Evolutionary conservation across 306 rosid species (phyloP).

Genomic region (Prinsepia uniflora): DNA sequence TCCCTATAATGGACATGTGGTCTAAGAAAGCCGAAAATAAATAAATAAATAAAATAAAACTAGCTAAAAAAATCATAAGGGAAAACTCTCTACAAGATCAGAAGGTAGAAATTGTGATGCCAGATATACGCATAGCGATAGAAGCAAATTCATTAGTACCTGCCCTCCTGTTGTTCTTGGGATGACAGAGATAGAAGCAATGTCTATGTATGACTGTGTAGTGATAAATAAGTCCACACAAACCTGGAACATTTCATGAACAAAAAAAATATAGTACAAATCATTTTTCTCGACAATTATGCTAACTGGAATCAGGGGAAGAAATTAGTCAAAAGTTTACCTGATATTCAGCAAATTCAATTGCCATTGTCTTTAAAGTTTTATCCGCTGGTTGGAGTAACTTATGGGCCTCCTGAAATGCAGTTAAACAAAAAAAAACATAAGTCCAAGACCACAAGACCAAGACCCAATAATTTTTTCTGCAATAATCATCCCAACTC

Average conservation of each 20-base stretch:
- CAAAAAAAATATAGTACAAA: slow-evolving; percentile 16
- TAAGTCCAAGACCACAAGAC: background rate
- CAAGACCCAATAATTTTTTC: background rate
- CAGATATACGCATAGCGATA: background rate
- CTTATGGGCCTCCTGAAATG: slow-evolving; percentile 83
- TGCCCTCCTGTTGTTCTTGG: slow-evolving; percentile 97
- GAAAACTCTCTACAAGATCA: background rate
- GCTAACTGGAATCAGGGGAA: slow-evolving; percentile 18
- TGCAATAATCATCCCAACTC: background rate
- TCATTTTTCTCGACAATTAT: slow-evolving; percentile 14
- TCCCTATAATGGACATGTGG: background rate
- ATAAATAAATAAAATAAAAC: background rate
- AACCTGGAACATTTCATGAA: slow-evolving; percentile 56
- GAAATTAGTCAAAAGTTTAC: slow-evolving; percentile 32
- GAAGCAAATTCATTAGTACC: slow-evolving; percentile 41
- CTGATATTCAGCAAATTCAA: slow-evolving; percentile 95
- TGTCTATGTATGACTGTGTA: slow-evolving; percentile 77
- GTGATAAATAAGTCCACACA: slow-evolving; percentile 90
- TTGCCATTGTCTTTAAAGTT: slow-evolving; percentile 78
- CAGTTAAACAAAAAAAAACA: slow-evolving; percentile 8
- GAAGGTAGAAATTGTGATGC: background rate
- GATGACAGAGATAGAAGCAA: slow-evolving; percentile 84
- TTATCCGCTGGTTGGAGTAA: slow-evolving; percentile 92
- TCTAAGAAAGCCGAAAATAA: background rate
- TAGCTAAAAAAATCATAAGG: background rate